These are phyloP conservation scores for Citrus maxima DNA, from an alignment of 345 rosid genomes.

Conservation along the genomic window DNA sequence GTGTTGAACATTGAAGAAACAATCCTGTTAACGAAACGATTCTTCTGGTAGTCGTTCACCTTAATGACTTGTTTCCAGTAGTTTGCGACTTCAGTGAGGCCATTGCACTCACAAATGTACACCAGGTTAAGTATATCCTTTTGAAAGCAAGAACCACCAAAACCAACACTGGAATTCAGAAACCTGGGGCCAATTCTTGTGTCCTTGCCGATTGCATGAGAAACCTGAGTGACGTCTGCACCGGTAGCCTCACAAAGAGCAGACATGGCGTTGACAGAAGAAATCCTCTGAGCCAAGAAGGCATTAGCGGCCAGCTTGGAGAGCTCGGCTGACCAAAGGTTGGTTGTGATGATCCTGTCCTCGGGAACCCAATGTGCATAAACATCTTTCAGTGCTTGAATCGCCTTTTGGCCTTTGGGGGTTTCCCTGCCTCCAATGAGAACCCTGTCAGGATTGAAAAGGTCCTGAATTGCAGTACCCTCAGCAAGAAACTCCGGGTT, in stretches of 20 bases:
- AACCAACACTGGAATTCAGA: slow-evolving; percentile 79
- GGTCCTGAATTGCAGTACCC: slow-evolving; percentile 78
- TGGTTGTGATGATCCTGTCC: slow-evolving; percentile 58
- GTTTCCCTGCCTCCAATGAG: slow-evolving; percentile 88
- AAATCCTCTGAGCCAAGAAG: slow-evolving; percentile 81
- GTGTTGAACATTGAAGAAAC: slow-evolving; percentile 89
- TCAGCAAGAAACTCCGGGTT: slow-evolving; percentile 90
- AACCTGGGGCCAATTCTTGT: slow-evolving; percentile 76
- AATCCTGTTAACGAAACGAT: slow-evolving; percentile 61
- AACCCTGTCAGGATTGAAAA: slow-evolving; percentile 68
- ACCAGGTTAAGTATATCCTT: slow-evolving; percentile 76
- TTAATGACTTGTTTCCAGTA: slow-evolving; percentile 85
- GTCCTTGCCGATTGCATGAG: slow-evolving; percentile 70
- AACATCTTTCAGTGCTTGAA: slow-evolving; percentile 61
- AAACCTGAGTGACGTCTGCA: slow-evolving; percentile 68
- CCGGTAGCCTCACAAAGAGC: slow-evolving; percentile 88
- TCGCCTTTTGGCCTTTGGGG: slow-evolving; percentile 58
- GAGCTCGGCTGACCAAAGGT: slow-evolving; percentile 92
- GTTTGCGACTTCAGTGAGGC: slow-evolving; percentile 67
- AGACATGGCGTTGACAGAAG: slow-evolving; percentile 86
- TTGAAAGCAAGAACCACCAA: slow-evolving; percentile 87
- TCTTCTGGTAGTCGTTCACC: slow-evolving; percentile 80
- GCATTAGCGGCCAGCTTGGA: slow-evolving; percentile 89
- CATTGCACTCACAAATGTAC: slow-evolving; percentile 80
- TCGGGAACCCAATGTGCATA: slow-evolving; percentile 88